Conservation (phyloP, 805 yeast species). For the Kuraishia piskuri region DNA sequence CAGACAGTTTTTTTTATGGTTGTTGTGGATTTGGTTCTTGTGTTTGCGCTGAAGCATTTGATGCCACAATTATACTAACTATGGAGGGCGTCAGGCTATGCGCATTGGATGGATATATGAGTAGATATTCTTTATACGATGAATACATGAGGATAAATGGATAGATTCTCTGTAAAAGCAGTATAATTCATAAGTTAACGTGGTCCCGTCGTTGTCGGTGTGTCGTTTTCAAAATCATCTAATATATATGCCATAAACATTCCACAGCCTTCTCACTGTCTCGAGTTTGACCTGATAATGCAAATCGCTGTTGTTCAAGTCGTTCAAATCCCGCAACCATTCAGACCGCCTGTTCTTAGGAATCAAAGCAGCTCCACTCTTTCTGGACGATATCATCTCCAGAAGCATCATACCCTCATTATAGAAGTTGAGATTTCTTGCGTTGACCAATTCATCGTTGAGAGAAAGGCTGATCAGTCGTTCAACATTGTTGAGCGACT, state of each 20-base stretch:
- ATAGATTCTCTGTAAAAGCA: not conserved
- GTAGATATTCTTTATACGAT: not conserved
- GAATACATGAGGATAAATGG: not conserved
- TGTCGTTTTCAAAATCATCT: constrained; percentile 11
- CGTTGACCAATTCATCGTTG: constrained; percentile 8
- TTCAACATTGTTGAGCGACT: constrained; percentile 50
- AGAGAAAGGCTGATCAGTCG: constrained; percentile 32
- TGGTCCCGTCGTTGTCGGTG: too few relatives aligned
- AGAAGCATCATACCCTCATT: constrained; percentile 57
- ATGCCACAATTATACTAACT: not conserved
- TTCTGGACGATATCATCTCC: constrained; percentile 52
- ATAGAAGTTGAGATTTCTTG: constrained; percentile 18
- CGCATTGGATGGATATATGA: not conserved
- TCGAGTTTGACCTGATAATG: constrained; percentile 30
- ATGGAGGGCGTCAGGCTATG: not conserved
- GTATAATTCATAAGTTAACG: too few relatives aligned
- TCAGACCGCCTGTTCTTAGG: constrained; percentile 42
- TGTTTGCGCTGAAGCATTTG: not conserved
- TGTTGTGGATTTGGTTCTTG: not conserved
- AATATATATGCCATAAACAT: constrained; percentile 36
- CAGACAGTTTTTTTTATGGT: not conserved
- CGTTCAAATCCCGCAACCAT: constrained; percentile 59
- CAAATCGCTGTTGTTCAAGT: constrained; percentile 36
- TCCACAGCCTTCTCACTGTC: constrained; percentile 52
- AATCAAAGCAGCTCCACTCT: constrained; percentile 36